Conservation (phyloP, 2,329 filamentous ascomycete genomes). For the Cladorrhinum sp. region DNA sequence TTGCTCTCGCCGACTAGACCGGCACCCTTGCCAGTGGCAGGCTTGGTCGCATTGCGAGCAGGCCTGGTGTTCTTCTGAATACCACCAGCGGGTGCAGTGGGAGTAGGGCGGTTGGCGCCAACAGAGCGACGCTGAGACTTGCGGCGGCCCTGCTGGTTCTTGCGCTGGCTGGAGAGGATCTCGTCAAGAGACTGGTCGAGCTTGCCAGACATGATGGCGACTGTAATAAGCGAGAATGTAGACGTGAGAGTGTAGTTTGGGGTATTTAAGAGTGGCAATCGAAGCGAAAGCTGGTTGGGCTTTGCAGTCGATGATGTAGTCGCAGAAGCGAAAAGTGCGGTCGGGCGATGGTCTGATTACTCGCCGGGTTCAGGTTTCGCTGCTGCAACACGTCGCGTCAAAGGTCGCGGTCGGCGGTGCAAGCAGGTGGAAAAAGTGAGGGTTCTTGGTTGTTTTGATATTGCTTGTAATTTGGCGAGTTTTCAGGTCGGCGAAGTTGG, state of each 20-base stretch:
- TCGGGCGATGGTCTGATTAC: slow-evolving; percentile 6
- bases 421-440: not conserved
- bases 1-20: slow-evolving; percentile 74
- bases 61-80: slow-evolving; percentile 73
- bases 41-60: slow-evolving; percentile 58
- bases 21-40: slow-evolving; percentile 62
- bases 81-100: slow-evolving; percentile 75
- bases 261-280: not conserved
- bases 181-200: slow-evolving; percentile 97
- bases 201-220: slow-evolving; percentile 75
- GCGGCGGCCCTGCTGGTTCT: slow-evolving; percentile 52
- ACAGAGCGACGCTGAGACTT: slow-evolving; percentile 49
- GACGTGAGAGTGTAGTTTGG: slow-evolving; percentile 3
- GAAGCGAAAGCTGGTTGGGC: slow-evolving; percentile 7
- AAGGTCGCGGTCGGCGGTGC: slow-evolving; percentile 12
- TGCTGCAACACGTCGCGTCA: slow-evolving; percentile 20
- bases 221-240: slow-evolving; percentile 8
- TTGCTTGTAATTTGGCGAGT: not conserved
- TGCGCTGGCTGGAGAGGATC: slow-evolving; percentile 78
- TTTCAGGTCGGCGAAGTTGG: slow-evolving; percentile 34
- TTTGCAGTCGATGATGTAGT: slow-evolving; percentile 11
- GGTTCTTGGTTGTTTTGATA: not conserved
- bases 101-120: slow-evolving; percentile 46
- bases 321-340: slow-evolving; percentile 13
- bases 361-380: not conserved